Percentiles rank a stretch among this genome's conserved stretches.
These are phyloP conservation scores for Plasmodium ovale DNA, from an alignment of 169 alveolate genomes.

Conservation along the genomic window DNA sequence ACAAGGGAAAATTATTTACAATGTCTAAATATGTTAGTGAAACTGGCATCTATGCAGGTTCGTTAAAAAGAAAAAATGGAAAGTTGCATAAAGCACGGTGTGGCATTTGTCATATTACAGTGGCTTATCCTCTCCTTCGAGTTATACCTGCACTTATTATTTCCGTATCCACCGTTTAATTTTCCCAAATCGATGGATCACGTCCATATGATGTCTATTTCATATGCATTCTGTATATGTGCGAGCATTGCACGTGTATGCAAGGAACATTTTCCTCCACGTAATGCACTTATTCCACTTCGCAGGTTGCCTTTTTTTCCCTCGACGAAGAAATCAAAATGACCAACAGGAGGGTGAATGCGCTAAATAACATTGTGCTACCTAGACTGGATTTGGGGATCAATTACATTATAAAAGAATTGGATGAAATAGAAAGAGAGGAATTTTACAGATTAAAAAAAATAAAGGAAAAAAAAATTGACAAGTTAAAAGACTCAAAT, in stretches of 20 bases:
- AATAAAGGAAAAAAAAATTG: constrained; percentile 74
- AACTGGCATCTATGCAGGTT: constrained; percentile 95
- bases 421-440: constrained; percentile 96
- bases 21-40: constrained; percentile 89
- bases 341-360: constrained; percentile 97
- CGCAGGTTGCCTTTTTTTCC: constrained; percentile 92
- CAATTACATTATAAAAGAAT: constrained; percentile 93
- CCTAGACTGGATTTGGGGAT: constrained; percentile 93
- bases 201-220: too few relatives aligned
- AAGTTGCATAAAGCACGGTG: not conserved
- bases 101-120: not conserved
- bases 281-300: not conserved
- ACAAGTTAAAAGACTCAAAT: constrained; percentile 32
- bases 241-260: too few relatives aligned
- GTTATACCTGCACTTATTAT: constrained; percentile 77
- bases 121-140: constrained; percentile 1
- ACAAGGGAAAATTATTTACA: constrained; percentile 85
- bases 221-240: too few relatives aligned
- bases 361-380: constrained; percentile 95
- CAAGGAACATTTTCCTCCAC: too few relatives aligned
- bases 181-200: too few relatives aligned
- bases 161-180: too few relatives aligned
- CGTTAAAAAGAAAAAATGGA: constrained; percentile 9
- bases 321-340: constrained; percentile 96
- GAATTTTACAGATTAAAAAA: constrained; percentile 88